These are phyloP conservation scores for Coniella lustricola DNA, from an alignment of 2,329 filamentous ascomycete genomes.

Conservation along the genomic window DNA sequence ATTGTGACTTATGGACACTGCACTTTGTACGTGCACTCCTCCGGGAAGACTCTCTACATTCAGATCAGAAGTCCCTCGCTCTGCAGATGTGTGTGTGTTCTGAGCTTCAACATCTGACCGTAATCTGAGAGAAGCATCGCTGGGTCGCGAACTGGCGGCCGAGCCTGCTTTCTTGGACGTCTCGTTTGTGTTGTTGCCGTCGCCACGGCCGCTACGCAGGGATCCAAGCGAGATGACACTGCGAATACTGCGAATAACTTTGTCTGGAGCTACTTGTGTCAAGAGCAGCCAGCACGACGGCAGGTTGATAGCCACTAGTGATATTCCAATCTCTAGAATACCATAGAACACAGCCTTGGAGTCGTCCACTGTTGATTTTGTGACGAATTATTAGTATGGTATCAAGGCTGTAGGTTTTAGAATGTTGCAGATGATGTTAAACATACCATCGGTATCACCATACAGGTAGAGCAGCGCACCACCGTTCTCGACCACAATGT, in stretches of 20 bases:
- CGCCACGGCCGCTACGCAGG: not conserved
- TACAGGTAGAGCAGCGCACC: not conserved
- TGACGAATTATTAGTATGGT: too few species aligned
- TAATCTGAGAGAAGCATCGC: too few species aligned
- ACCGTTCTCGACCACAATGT: constrained; percentile 4
- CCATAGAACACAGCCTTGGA: constrained; percentile 11
- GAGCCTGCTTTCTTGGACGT: too few species aligned
- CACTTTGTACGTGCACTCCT: too few species aligned
- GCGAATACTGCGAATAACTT: constrained; percentile 12
- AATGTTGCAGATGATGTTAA: not conserved
- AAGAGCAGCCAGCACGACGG: constrained; percentile 16
- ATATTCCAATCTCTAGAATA: constrained; percentile 12
- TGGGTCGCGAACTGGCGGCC: too few species aligned
- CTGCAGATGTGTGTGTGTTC: not conserved
- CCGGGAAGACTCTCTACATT: not conserved
- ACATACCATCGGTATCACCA: constrained; percentile 1
- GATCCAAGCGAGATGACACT: constrained; percentile 14
- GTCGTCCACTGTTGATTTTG: not conserved
- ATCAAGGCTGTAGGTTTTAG: not conserved
- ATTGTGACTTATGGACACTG: too few species aligned
- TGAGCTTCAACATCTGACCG: not conserved
- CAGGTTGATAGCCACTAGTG: constrained; percentile 11
- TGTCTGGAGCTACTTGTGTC: constrained; percentile 9
- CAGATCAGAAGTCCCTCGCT: not conserved
- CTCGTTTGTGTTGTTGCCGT: too few species aligned